A percentile compares a stretch with the other conserved stretches of the same genome.
These are phyloP conservation scores for Torrubiella hemipterigena DNA, from an alignment of 2,329 filamentous ascomycete genomes.

Conservation along the genomic window DNA sequence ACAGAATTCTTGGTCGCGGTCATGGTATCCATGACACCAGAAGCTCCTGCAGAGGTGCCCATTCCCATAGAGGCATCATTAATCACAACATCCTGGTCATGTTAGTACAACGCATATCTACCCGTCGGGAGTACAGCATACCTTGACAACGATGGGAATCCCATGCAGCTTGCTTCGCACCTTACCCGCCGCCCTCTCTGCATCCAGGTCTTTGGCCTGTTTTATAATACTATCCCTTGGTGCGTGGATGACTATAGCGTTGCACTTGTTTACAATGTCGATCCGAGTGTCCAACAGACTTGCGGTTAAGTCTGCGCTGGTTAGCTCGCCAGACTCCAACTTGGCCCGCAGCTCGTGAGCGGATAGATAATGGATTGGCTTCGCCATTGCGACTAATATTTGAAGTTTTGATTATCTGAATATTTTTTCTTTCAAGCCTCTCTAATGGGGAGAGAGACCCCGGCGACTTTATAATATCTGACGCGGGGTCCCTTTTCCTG, in stretches of 20 bases:
- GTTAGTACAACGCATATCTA: no score
- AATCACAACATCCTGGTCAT: constrained; percentile 5
- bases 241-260: not conserved
- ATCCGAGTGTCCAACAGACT: not conserved
- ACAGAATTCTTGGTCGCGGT: no score
- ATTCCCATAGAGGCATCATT: constrained; percentile 5
- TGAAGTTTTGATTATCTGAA: no score
- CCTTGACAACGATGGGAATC: constrained; percentile 4
- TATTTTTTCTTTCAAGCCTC: no score
- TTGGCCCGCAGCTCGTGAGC: constrained; percentile 2
- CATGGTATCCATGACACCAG: constrained; percentile 1
- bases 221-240: no score
- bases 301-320: constrained; percentile 1
- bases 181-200: constrained; percentile 2
- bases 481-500: no score
- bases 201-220: constrained; percentile 3
- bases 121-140: no score
- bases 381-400: no score
- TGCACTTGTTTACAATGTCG: not conserved
- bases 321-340: constrained; percentile 1
- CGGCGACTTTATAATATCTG: no score
- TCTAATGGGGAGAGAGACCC: no score
- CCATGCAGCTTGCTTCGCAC: constrained; percentile 4
- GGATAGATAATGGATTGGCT: constrained; percentile 2
- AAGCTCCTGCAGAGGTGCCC: constrained; percentile 4